Conservation (phyloP, 495 filamentous ascomycete genomes). For the Trichoderma orchidacearum region DNA sequence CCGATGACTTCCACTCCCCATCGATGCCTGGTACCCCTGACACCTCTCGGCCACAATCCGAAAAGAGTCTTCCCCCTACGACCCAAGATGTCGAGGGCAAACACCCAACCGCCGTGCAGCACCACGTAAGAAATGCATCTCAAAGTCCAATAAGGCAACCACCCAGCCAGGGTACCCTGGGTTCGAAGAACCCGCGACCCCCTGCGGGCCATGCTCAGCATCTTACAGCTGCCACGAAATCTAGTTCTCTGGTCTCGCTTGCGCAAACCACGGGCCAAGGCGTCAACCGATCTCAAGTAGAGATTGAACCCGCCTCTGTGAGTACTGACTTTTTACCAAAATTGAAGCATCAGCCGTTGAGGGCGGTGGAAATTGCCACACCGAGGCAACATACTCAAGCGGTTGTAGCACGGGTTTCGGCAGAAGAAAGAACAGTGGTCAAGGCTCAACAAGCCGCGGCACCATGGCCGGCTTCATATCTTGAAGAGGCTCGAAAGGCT, state of each 20-base stretch:
- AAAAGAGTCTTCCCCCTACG: conserved; percentile 14
- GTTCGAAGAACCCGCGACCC: neutral
- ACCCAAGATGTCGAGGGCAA: neutral
- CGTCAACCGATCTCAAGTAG: neutral
- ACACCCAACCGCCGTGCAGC: neutral
- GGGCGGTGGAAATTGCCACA: neutral
- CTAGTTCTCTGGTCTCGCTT: neutral
- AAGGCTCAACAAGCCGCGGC: neutral
- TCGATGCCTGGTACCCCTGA: conserved; percentile 21
- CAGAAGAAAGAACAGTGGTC: neutral
- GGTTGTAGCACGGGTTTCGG: neutral
- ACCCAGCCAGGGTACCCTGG: neutral
- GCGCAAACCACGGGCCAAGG: neutral
- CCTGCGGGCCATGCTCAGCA: no score
- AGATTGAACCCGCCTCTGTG: conserved; percentile 6
- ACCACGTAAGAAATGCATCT: neutral
- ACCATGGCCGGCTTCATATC: conserved; percentile 1
- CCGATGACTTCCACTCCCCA: neutral
- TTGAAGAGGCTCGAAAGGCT: neutral
- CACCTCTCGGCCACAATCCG: conserved; percentile 30
- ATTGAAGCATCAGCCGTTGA: conserved; percentile 17
- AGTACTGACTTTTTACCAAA: conserved; percentile 12
- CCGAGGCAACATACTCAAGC: neutral
- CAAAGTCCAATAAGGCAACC: neutral
- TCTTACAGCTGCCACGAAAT: neutral